Percentiles rank a stretch among this genome's conserved stretches.
Conservation (phyloP, 2,329 filamentous ascomycete species). For the Talaromyces sp. region DNA sequence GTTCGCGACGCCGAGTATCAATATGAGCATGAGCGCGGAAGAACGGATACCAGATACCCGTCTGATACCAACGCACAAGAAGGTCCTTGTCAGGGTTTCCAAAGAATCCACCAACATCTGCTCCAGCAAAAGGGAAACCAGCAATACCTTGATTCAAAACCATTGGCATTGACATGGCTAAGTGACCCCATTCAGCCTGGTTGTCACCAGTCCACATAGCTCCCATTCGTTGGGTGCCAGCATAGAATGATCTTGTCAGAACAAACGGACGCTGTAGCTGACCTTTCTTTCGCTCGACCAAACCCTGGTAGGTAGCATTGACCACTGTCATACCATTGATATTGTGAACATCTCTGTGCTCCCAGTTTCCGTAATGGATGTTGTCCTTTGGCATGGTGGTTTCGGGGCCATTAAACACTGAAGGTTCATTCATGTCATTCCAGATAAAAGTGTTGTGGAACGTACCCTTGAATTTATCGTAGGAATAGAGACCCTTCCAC, state of each 20-base stretch:
- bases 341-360: conserved; percentile 96
- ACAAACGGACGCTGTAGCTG: conserved; percentile 85
- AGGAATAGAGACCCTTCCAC: conserved; percentile 89
- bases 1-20: conserved; percentile 88
- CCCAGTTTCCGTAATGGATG: conserved; percentile 84
- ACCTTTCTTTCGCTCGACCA: conserved; percentile 80
- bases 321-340: conserved; percentile 92
- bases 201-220: conserved; percentile 99
- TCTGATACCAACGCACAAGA: conserved; percentile 91
- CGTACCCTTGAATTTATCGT: conserved; percentile 81
- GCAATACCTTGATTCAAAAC: conserved; percentile 86
- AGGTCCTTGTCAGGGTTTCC: conserved; percentile 93
- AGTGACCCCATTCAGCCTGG: conserved; percentile 85
- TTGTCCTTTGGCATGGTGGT: conserved; percentile 99
- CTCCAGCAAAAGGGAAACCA: conserved; percentile 89
- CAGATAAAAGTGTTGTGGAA: conserved; percentile 86
- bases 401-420: conserved; percentile 96
- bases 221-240: conserved; percentile 82
- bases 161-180: conserved; percentile 90
- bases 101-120: conserved; percentile 97
- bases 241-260: conserved; percentile 86
- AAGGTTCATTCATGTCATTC: conserved; percentile 99
- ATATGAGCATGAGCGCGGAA: conserved; percentile 98
- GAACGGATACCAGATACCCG: conserved; percentile 95
- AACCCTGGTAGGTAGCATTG: conserved; percentile 85